Conservation (phyloP, 306 rosid genomes). For the Arachis hypogaea region DNA sequence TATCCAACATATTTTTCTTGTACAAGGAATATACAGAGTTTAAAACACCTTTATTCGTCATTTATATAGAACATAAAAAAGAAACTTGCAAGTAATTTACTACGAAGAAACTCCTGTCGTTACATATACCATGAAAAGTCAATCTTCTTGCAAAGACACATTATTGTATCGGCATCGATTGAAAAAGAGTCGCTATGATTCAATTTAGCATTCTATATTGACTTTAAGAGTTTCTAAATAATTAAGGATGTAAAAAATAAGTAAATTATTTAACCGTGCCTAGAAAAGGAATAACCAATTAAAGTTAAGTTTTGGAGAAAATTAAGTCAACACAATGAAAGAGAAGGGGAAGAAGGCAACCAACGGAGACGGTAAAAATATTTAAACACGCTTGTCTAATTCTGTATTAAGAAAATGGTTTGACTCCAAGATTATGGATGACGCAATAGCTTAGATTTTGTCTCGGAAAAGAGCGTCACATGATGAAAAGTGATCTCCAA, state of each 20-base stretch:
- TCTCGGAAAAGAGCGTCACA: neutral
- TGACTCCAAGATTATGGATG: constrained; percentile 24
- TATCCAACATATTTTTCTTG: neutral
- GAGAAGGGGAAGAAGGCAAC: constrained; percentile 9
- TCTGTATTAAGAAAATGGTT: constrained; percentile 12
- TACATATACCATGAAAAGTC: constrained; percentile 20
- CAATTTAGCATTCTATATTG: constrained; percentile 13
- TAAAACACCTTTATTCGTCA: constrained; percentile 24
- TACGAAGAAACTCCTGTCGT: constrained; percentile 10
- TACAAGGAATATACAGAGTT: constrained; percentile 27
- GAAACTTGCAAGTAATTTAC: constrained; percentile 19
- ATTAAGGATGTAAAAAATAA: constrained; percentile 21
- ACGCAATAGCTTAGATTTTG: constrained; percentile 23
- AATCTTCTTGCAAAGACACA: constrained; percentile 18
- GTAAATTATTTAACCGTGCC: constrained; percentile 21
- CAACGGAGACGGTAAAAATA: constrained; percentile 21
- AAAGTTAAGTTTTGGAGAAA: constrained; percentile 19
- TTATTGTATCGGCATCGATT: constrained; percentile 2
- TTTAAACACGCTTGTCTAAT: constrained; percentile 4
- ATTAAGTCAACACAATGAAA: constrained; percentile 33
- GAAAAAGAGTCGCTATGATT: constrained; percentile 8
- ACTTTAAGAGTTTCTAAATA: constrained; percentile 12
- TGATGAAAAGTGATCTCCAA: constrained; percentile 10
- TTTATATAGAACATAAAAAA: constrained; percentile 11
- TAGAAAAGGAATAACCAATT: constrained; percentile 18